A percentile compares a stretch with the other conserved stretches of the same genome.
phyloP scores from a whole-genome alignment of 2,329 filamentous ascomycete genomes.

The Aspergillus udagawae region DNA sequence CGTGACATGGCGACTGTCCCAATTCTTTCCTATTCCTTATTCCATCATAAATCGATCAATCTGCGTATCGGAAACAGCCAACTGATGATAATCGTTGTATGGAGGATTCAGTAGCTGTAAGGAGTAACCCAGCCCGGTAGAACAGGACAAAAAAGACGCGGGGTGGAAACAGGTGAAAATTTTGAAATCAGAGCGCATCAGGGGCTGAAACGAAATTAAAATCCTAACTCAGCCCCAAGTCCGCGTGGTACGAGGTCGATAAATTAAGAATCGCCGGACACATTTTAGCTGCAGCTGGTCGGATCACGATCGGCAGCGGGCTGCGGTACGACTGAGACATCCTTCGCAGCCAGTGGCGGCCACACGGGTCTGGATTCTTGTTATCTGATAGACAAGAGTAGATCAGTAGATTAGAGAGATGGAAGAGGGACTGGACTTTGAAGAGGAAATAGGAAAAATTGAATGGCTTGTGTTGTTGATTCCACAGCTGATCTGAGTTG shows the following conservation, averaged over 20 bases:
- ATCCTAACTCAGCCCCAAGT: conserved; percentile 1
- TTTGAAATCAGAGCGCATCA: not conserved
- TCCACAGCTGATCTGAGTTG: not conserved
- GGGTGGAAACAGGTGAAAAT: conserved; percentile 1
- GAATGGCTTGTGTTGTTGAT: not conserved
- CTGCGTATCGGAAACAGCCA: not conserved
- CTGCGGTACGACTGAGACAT: not conserved
- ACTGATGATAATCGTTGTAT: conserved; percentile 1
- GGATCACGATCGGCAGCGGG: not conserved
- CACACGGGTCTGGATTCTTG: not conserved
- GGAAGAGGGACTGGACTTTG: not conserved
- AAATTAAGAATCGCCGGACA: conserved; percentile 4
- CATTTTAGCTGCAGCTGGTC: conserved; percentile 3
- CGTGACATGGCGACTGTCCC: conserved; percentile 21
- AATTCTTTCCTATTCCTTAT: not conserved
- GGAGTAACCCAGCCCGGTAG: not conserved
- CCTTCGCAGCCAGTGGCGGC: not conserved
- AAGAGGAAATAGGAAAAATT: not conserved
- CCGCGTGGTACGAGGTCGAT: conserved; percentile 7
- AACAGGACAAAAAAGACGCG: conserved; percentile 12
- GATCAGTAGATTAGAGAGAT: not conserved
- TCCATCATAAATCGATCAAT: not conserved
- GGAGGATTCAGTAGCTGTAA: not conserved
- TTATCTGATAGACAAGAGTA: not conserved
- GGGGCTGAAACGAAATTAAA: conserved; percentile 8